A percentile compares a stretch with the other conserved stretches of the same genome.
Evolutionary conservation across 2,329 filamentous ascomycete species (phyloP).

Genomic region (Nannizziopsis barbatae): DNA sequence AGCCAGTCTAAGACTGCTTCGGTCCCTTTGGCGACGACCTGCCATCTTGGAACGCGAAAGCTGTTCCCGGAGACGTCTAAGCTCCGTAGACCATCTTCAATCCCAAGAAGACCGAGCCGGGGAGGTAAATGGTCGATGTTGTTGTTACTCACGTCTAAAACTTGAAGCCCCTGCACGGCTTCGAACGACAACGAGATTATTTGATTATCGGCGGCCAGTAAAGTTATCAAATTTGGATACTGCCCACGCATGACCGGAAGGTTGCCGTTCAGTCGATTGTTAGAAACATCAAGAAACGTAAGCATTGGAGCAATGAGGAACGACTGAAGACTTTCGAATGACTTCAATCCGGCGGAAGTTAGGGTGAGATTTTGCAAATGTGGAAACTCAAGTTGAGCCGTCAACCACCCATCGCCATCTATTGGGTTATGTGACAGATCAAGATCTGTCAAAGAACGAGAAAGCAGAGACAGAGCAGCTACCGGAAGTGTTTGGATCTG

Average conservation of each 20-base stretch:
- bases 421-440: slow-evolving; percentile 68
- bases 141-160: slow-evolving; percentile 74
- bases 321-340: slow-evolving; percentile 53
- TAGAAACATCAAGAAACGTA: slow-evolving; percentile 66
- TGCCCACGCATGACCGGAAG: slow-evolving; percentile 55
- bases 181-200: slow-evolving; percentile 63
- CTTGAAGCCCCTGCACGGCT: slow-evolving; percentile 59
- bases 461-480: slow-evolving; percentile 56
- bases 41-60: slow-evolving; percentile 77
- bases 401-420: slow-evolving; percentile 53
- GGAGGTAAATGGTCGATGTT: slow-evolving; percentile 73
- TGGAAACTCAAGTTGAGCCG: slow-evolving; percentile 56
- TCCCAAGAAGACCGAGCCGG: slow-evolving; percentile 64
- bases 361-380: slow-evolving; percentile 68
- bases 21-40: slow-evolving; percentile 74
- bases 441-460: slow-evolving; percentile 57
- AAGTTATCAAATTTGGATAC: slow-evolving; percentile 59
- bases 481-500: slow-evolving; percentile 58
- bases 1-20: slow-evolving; percentile 75
- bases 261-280: slow-evolving; percentile 61
- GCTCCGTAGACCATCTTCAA: slow-evolving; percentile 47
- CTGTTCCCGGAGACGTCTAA: slow-evolving; percentile 75
- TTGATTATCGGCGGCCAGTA: slow-evolving; percentile 70
- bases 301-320: slow-evolving; percentile 63
- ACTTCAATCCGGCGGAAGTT: slow-evolving; percentile 60